Percentiles rank a stretch among this genome's conserved stretches.
Evolutionary conservation across 2,329 filamentous ascomycete species (phyloP).

Genomic region (Aspergillus cejpii): DNA sequence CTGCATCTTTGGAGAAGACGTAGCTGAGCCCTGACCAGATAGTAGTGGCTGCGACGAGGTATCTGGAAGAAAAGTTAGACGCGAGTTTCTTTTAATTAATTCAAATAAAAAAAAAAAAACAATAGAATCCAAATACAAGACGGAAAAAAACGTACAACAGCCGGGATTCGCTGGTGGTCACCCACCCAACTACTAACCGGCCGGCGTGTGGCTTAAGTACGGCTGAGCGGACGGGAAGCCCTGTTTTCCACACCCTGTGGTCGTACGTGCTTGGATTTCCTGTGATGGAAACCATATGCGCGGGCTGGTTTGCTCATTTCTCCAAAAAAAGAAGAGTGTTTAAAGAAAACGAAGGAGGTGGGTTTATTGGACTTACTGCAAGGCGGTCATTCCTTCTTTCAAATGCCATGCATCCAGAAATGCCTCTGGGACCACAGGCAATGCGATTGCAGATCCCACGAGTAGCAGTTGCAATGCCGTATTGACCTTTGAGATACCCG

Average conservation of each 20-base stretch:
- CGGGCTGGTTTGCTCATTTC: background rate
- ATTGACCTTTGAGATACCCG: slow-evolving; percentile 59
- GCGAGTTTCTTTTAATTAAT: background rate
- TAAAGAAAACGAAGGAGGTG: slow-evolving; percentile 5
- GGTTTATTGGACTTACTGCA: slow-evolving; percentile 36
- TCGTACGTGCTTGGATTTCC: slow-evolving; percentile 31
- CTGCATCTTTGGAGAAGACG: slow-evolving; percentile 80
- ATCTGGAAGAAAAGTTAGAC: slow-evolving; percentile 49
- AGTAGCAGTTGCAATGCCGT: slow-evolving; percentile 85
- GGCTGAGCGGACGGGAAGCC: slow-evolving; percentile 46
- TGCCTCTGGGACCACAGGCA: slow-evolving; percentile 61
- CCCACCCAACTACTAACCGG: slow-evolving; percentile 45
- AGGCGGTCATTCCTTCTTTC: slow-evolving; percentile 54
- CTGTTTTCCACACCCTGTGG: slow-evolving; percentile 45
- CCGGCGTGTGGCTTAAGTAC: slow-evolving; percentile 45
- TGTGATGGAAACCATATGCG: slow-evolving; percentile 10
- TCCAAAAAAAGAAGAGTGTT: background rate
- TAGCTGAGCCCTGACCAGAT: slow-evolving; percentile 93
- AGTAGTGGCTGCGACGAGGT: slow-evolving; percentile 79
- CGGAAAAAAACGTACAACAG: slow-evolving; percentile 40
- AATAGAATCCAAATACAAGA: slow-evolving; percentile 6
- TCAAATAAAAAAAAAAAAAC: background rate
- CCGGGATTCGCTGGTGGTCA: slow-evolving; percentile 45
- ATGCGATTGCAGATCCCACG: slow-evolving; percentile 74
- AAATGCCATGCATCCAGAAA: slow-evolving; percentile 50